Base-by-base conservation (phyloP, 192 early-diverging fungal genomes). In the Gaertneriomyces semiglobifer region DNA sequence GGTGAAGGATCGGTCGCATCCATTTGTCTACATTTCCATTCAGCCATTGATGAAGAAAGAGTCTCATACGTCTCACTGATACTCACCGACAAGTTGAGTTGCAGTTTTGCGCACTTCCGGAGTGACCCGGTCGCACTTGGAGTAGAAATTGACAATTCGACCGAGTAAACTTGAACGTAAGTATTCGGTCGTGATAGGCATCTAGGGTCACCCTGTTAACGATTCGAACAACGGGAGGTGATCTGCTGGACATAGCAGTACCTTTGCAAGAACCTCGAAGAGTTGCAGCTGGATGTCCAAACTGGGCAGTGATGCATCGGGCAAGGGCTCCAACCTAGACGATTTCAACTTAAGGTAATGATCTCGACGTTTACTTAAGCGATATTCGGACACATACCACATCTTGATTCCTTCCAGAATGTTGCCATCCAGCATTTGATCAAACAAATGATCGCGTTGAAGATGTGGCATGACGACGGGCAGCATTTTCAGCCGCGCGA, bases 211-310 rank as follows among this genome's bases (percentile, higher is more conserved):
- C 7, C 38, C 20, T 40, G 40, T 45, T 66, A 50, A 61, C 47
- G n/a, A 62, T 58, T 33, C 25, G 25, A 33, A 33, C 25, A 33
- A 33, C 25, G 1, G 25, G 1, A 33, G 25, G 25, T 2, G 25
- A 33, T 33, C 2, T 1, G 25, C 25, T 33, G 25, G 25, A 33
- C 25, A 33, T 33, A 33, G 16, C 16, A 5, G 47, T 77, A 93
- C 78, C 72, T 85, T 88, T 16, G 77, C 74, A 44, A 96, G 69
- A 14, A 87, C 74, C 12, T 82, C 79, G 44, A 96, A 73, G 81
- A 96, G 85, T 25, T 86, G 83, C 55, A 76, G 83, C 69, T 95
- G 93, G 59, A 96, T 88, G 63, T 96, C 93, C 63, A 95, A 80
- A 72, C 84, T 89, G 7, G 94, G 94, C 69, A 96, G 75, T 11